Percentiles rank a stretch among this genome's conserved stretches.
Evolutionary conservation across 2,329 filamentous ascomycete genomes (phyloP).

Genomic region (Cladophialophora psammophila): DNA sequence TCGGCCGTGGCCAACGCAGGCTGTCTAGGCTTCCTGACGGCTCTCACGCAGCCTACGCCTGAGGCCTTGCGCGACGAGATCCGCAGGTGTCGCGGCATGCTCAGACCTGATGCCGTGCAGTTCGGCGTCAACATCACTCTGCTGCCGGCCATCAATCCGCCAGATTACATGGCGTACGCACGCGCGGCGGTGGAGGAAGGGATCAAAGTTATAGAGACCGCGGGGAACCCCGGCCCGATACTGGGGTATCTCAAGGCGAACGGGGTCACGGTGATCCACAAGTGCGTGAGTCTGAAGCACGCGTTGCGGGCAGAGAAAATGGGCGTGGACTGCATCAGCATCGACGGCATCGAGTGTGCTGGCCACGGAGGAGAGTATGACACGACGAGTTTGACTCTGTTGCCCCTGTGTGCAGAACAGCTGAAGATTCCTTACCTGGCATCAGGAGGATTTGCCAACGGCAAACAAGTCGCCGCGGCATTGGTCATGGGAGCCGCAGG

Average conservation of each 20-base stretch:
- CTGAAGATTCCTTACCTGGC: conserved; percentile 61
- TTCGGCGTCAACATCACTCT: conserved; percentile 97
- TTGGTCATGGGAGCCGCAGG: conserved; percentile 86
- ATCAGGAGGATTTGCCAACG: conserved; percentile 85
- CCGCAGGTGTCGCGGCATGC: conserved; percentile 77
- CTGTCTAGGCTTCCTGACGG: conserved; percentile 60
- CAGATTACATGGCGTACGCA: conserved; percentile 89
- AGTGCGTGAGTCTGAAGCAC: conserved; percentile 95
- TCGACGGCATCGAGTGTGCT: conserved; percentile 97
- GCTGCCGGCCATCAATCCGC: conserved; percentile 84
- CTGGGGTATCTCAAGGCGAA: conserved; percentile 86
- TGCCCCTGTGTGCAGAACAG: conserved; percentile 58
- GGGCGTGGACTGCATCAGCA: conserved; percentile 93
- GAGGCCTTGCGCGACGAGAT: conserved; percentile 94
- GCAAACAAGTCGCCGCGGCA: conserved; percentile 87
- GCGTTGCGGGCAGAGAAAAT: conserved; percentile 89
- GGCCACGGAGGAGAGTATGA: conserved; percentile 65
- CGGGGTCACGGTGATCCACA: conserved; percentile 83
- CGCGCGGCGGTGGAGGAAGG: conserved; percentile 93
- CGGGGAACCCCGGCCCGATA: conserved; percentile 89
- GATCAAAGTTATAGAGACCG: conserved; percentile 88
- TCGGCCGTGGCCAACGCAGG: conserved; percentile 61
- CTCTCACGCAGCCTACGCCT: conserved; percentile 86
- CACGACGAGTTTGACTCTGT: conserved; percentile 65
- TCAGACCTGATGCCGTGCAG: conserved; percentile 48